phyloP scores from a whole-genome alignment of 1,139 yeast genomes.

The Blastobotrys aristatus region DNA sequence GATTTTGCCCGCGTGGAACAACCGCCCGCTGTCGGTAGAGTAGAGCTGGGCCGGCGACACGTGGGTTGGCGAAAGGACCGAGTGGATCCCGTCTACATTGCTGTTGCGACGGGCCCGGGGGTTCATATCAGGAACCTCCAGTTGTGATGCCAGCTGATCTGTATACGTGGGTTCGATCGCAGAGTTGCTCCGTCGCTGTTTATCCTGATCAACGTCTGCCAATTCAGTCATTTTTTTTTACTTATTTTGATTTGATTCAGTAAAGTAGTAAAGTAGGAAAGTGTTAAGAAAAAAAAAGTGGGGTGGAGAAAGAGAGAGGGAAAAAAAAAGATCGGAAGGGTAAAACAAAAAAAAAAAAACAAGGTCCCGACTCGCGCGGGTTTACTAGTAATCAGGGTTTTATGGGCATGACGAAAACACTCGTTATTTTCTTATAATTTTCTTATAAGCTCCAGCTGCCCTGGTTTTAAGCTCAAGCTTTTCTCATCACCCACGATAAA shows the following conservation, averaged over 20 bases:
- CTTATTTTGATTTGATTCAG: not conserved
- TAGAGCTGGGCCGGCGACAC: constrained; percentile 73
- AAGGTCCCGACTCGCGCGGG: too few species aligned
- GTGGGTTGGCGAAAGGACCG: constrained; percentile 34
- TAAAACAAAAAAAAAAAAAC: not conserved
- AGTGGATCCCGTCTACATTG: constrained; percentile 33
- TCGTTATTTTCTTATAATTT: too few species aligned
- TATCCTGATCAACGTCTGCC: constrained; percentile 1
- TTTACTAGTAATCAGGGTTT: too few species aligned
- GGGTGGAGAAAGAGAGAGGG: not conserved
- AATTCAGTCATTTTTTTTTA: constrained; percentile 1
- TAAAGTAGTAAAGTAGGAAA: not conserved
- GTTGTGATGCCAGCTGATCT: not conserved
- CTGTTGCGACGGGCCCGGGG: constrained; percentile 21
- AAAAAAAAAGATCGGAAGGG: not conserved
- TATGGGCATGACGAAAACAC: too few species aligned
- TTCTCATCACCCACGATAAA: too few species aligned
- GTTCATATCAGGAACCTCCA: not conserved
- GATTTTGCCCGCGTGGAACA: constrained; percentile 94
- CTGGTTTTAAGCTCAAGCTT: too few species aligned
- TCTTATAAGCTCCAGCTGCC: too few species aligned
- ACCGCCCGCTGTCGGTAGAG: constrained; percentile 81
- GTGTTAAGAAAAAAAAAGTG: not conserved
- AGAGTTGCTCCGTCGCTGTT: not conserved
- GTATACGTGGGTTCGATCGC: constrained; percentile 3